Conservation (phyloP, 192 early-diverging fungal genomes). For the Coemansia sp. region DNA sequence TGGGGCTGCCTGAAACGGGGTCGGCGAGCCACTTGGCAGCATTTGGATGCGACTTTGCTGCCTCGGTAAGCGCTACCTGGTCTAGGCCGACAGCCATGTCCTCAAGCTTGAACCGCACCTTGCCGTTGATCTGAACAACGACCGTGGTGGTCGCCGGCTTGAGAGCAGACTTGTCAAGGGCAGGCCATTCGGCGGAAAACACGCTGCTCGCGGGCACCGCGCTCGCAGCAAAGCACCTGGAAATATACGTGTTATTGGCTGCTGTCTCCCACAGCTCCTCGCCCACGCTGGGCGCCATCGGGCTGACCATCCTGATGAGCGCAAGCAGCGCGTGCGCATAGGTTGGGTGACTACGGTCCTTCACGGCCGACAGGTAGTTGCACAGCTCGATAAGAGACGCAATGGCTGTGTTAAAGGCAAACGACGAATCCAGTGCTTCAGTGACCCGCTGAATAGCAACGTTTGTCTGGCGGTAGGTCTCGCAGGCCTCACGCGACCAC, state of each 20-base stretch:
- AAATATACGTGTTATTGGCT: conserved; percentile 27
- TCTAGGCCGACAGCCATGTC: conserved; percentile 24
- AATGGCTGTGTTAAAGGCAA: conserved; percentile 81
- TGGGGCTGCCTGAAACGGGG: conserved; percentile 17
- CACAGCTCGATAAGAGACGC: conserved; percentile 82
- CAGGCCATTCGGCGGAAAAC: conserved; percentile 60
- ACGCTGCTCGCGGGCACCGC: conserved; percentile 16
- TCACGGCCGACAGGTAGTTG: conserved; percentile 36
- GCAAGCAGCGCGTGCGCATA: conserved; percentile 55
- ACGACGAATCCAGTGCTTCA: conserved; percentile 37
- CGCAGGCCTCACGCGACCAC: conserved; percentile 32
- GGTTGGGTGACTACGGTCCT: conserved; percentile 44
- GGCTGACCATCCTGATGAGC: conserved; percentile 68
- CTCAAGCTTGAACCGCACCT: conserved; percentile 63
- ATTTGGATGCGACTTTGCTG: conserved; percentile 43
- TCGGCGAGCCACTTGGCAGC: conserved; percentile 60
- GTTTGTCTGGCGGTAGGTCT: conserved; percentile 36
- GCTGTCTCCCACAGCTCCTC: conserved; percentile 68
- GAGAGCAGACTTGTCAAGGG: conserved; percentile 54
- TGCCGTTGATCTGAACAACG: conserved; percentile 69
- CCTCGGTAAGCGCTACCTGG: conserved; percentile 39
- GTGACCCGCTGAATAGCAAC: conserved; percentile 47
- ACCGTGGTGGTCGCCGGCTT: conserved; percentile 51
- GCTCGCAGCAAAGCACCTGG: background rate
- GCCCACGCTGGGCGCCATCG: conserved; percentile 68